Percentiles rank a stretch among this genome's conserved stretches.
These are phyloP conservation scores for Strigomonas culicis DNA, from an alignment of 208 protist species.

Conservation along the genomic window DNA sequence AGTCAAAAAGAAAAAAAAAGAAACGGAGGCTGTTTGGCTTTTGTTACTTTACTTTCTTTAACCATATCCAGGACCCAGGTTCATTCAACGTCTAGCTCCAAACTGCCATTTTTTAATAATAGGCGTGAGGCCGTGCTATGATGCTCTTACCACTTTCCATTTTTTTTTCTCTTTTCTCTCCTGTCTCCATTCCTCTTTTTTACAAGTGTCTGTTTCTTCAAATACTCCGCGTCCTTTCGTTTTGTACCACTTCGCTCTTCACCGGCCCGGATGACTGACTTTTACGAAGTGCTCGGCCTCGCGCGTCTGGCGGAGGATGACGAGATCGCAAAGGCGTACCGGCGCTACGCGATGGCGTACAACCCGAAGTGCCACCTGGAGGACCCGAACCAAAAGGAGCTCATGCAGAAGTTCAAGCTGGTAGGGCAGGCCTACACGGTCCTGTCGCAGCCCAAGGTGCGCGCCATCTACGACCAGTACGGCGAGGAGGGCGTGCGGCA, in stretches of 20 bases:
- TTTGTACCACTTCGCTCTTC: background rate
- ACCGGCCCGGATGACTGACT: constrained; percentile 52
- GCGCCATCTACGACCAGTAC: constrained; percentile 89
- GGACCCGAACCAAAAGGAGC: constrained; percentile 41
- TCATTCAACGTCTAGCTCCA: too few species aligned
- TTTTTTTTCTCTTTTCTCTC: constrained; percentile 16
- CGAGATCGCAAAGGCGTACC: constrained; percentile 85
- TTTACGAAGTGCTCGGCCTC: constrained; percentile 86
- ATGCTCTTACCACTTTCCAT: background rate
- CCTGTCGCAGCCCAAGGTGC: constrained; percentile 79
- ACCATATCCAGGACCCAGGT: too few species aligned
- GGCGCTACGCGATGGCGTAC: constrained; percentile 82
- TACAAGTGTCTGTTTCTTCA: background rate
- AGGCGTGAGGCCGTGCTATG: too few species aligned
- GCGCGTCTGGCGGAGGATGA: constrained; percentile 76
- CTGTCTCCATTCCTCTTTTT: background rate
- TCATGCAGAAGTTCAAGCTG: constrained; percentile 74
- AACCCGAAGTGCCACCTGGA: constrained; percentile 84
- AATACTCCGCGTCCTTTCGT: constrained; percentile 15
- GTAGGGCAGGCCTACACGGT: constrained; percentile 89
- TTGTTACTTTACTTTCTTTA: too few species aligned
- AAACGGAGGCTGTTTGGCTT: too few species aligned
- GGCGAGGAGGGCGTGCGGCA: constrained; percentile 89
- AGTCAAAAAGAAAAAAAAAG: too few species aligned
- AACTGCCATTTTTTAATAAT: too few species aligned